These are phyloP conservation scores for Xerocomus minutiporus DNA, from an alignment of 1,284 basidiomycete genomes.

Conservation along the genomic window DNA sequence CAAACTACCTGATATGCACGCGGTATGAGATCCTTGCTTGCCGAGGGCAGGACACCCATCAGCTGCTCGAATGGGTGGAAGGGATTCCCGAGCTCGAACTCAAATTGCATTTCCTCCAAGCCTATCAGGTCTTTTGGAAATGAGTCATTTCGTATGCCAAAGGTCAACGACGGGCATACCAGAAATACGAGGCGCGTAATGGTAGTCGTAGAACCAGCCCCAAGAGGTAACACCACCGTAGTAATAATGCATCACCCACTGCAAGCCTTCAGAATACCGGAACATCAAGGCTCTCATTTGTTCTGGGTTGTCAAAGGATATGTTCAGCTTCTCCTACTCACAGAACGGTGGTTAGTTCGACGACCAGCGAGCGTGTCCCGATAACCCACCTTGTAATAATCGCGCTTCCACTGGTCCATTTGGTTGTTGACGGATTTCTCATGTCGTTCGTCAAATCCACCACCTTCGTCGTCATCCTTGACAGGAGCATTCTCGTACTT, in stretches of 20 bases:
- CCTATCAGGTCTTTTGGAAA: constrained; percentile 63
- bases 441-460: constrained; percentile 73
- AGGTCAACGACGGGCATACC: constrained; percentile 45
- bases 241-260: constrained; percentile 99
- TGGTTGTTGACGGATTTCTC: constrained; percentile 73
- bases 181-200: constrained; percentile 93
- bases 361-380: not conserved
- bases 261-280: constrained; percentile 90
- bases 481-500: constrained; percentile 88
- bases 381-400: constrained; percentile 77
- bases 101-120: constrained; percentile 76
- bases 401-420: constrained; percentile 89
- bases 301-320: constrained; percentile 67
- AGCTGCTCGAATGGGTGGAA: constrained; percentile 96
- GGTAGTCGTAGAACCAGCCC: constrained; percentile 99
- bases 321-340: constrained; percentile 73
- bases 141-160: constrained; percentile 3
- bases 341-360: constrained; percentile 1
- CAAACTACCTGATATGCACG: constrained; percentile 68
- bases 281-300: constrained; percentile 67
- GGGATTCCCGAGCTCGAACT: constrained; percentile 83
- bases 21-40: constrained; percentile 87
- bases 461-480: constrained; percentile 59
- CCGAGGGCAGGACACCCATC: constrained; percentile 94
- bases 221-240: constrained; percentile 96